These are phyloP conservation scores for Capsicum baccatum DNA, from an alignment of 257 asterid species.

Conservation along the genomic window DNA sequence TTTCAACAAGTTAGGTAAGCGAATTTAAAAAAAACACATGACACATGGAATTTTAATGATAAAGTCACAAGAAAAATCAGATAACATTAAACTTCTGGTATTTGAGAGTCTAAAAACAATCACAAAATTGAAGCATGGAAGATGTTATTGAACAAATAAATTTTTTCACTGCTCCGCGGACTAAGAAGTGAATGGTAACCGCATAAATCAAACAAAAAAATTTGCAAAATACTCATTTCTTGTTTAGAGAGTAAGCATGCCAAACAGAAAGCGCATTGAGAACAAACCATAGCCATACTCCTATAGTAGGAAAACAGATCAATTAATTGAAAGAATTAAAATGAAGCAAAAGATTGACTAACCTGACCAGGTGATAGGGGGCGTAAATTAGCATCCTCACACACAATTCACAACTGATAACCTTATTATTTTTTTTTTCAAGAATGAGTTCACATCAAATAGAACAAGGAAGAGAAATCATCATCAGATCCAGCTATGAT, in stretches of 20 bases:
- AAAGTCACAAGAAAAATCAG: background rate
- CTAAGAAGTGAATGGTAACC: no score
- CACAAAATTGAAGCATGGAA: background rate
- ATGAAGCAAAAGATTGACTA: constrained; percentile 23
- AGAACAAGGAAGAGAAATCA: background rate
- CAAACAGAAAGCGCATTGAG: background rate
- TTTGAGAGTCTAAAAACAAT: background rate
- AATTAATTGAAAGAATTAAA: background rate
- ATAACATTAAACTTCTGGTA: background rate
- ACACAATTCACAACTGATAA: background rate
- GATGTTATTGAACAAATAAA: background rate
- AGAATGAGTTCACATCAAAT: constrained; percentile 6
- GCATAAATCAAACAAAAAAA: no score
- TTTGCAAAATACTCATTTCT: no score
- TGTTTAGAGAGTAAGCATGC: no score
- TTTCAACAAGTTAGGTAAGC: background rate
- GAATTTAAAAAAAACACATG: background rate
- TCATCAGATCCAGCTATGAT: constrained; percentile 14
- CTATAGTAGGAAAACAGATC: background rate
- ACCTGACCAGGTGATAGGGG: constrained; percentile 92
- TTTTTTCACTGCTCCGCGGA: background rate
- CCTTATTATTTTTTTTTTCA: background rate
- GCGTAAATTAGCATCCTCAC: constrained; percentile 69
- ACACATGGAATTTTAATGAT: background rate
- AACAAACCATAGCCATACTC: background rate